phyloP scores from a whole-genome alignment of 441 rosid genomes.

The Mallotus japonicus region DNA sequence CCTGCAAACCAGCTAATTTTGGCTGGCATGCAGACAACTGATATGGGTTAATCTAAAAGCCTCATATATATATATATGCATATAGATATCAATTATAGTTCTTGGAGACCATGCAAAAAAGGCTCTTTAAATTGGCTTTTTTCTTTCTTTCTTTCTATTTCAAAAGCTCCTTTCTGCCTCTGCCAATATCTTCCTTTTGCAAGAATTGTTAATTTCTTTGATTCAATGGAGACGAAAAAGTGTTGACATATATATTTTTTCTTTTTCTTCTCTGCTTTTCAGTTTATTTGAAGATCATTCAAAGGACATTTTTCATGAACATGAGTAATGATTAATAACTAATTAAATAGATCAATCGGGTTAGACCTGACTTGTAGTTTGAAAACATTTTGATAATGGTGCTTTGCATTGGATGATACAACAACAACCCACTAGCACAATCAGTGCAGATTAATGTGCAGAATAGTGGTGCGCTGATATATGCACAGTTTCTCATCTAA shows the following conservation, averaged over 20 bases:
- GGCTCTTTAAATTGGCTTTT: conserved; percentile 29
- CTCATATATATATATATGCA: conserved; percentile 17
- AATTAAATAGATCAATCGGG: too few relatives aligned
- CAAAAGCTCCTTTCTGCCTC: conserved; percentile 30
- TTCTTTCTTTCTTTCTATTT: conserved; percentile 19
- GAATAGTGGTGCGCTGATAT: background rate
- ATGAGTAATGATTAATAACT: background rate
- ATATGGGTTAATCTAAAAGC: conserved; percentile 33
- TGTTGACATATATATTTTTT: conserved; percentile 1
- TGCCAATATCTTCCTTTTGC: conserved; percentile 3
- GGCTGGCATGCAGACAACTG: conserved; percentile 34
- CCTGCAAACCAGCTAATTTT: conserved; percentile 36
- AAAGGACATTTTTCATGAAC: conserved; percentile 22
- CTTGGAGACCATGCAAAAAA: conserved; percentile 85
- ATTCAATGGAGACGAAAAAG: conserved; percentile 21
- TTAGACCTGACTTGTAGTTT: too few relatives aligned
- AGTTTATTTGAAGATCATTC: conserved; percentile 18
- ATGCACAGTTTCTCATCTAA: background rate
- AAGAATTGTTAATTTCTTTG: conserved; percentile 13
- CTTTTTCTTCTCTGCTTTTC: conserved; percentile 6
- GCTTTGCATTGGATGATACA: conserved; percentile 25
- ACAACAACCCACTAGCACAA: conserved; percentile 32
- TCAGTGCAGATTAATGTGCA: conserved; percentile 26
- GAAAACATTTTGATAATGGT: background rate
- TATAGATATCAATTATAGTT: conserved; percentile 41